Base-by-base conservation (phyloP, 805 yeast genomes). In the Saturnispora mendoncae region DNA sequence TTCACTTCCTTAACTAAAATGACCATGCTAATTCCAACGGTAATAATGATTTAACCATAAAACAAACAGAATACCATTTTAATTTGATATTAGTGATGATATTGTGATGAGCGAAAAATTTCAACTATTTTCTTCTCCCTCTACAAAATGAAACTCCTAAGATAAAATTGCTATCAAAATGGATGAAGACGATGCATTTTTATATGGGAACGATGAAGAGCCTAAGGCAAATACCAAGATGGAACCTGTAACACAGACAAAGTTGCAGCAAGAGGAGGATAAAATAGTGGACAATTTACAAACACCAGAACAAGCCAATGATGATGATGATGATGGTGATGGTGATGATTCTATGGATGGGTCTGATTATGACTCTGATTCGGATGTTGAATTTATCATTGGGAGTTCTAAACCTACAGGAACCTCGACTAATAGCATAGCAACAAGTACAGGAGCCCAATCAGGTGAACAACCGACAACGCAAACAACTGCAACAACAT, bases 321-420 rank as follows among this genome's bases (percentile, higher is more conserved):
- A 20, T 33, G 39, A 51, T 31, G 58, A 49, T 14, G 63, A 37
- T n/a, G 39, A 37, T 7, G 35, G 33, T 19, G 45, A 49, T 10
- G 24, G 12, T 23, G 26, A 23, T 23, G 26, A 23, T 23, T 23
- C 26, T 51, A 43, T 29, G 59, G 33, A 30, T 13, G 38, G 35
- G 4, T 18, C 36, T 14, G 36, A 30, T 47, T 33, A 28, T 13
- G 43, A 40, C 13, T 72, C 62, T 10, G 76, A 69, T 33, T 64
- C 67, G n/a, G 81, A 74, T 46, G 80, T 88, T 27, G 96, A 88
- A 60, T 83, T 90, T 55, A 82, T 88, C 36, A 82, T 88, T 38
- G 80, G 80, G 4, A 53, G 42, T 24, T 30, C 49, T 10, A 44
- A 56, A 18, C 41, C 53, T 4, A 44, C 52, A 5, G 29, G 21